Evolutionary conservation across 106 monocot species (phyloP).

Genomic region (Dendrobium nobile): DNA sequence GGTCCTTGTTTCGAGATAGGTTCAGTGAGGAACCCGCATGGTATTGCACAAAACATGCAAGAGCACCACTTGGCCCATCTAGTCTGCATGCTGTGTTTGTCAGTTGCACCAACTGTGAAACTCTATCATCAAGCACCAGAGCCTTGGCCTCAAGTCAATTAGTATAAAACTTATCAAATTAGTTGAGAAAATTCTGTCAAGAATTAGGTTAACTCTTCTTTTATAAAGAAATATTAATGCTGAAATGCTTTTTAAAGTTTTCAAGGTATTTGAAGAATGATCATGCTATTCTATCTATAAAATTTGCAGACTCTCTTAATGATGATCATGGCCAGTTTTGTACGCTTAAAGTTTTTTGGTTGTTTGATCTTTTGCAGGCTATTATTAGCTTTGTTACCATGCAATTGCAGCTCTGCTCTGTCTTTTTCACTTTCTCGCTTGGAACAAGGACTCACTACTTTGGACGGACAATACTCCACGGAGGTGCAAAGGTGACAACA

Average conservation of each 20-base stretch:
- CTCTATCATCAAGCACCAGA: neutral
- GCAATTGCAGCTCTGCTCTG: slow-evolving; percentile 57
- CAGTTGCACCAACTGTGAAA: no score
- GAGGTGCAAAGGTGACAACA: slow-evolving; percentile 58
- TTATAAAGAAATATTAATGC: neutral
- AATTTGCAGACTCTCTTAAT: neutral
- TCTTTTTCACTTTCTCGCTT: slow-evolving; percentile 83
- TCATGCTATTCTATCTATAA: neutral
- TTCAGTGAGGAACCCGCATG: neutral
- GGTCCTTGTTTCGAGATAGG: neutral
- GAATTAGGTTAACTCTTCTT: neutral
- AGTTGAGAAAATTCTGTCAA: neutral
- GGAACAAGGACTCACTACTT: slow-evolving; percentile 84
- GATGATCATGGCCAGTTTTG: neutral
- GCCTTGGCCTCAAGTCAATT: neutral
- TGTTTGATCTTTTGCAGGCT: slow-evolving; percentile 41
- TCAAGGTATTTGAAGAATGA: neutral
- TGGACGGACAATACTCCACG: slow-evolving; percentile 84
- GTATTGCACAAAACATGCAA: neutral
- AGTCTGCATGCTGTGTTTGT: no score
- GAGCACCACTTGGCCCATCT: neutral
- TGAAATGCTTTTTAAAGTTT: neutral
- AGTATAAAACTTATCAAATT: neutral
- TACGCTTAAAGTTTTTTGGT: neutral
- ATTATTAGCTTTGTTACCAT: slow-evolving; percentile 59